Evolutionary conservation across 2,329 filamentous ascomycete species (phyloP).

Genomic region (Pseudogymnoascus sp.): DNA sequence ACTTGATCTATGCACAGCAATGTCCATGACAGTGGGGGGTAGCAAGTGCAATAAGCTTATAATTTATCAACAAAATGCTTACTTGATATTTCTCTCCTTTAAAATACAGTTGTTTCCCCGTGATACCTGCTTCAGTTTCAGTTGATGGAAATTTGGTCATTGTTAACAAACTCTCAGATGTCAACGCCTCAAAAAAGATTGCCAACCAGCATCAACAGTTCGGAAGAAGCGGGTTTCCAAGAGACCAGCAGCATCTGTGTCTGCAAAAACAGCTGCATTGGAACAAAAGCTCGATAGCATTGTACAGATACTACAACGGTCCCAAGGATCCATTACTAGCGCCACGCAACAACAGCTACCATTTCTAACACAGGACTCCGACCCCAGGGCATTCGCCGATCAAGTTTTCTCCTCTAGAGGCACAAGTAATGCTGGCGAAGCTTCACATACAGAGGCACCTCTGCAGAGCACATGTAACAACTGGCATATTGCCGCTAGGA

Average conservation of each 20-base stretch:
- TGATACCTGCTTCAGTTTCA: not conserved
- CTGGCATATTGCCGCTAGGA: not conserved
- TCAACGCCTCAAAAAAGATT: slow-evolving; percentile 15
- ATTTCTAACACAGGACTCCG: not conserved
- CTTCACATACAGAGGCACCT: not conserved
- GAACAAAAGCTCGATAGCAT: slow-evolving; percentile 18
- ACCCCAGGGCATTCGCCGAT: not conserved
- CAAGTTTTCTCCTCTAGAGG: not conserved
- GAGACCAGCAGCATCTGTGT: slow-evolving; percentile 11
- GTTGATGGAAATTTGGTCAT: not conserved
- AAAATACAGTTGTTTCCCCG: not conserved
- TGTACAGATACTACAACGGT: slow-evolving; percentile 17
- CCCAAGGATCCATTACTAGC: not conserved
- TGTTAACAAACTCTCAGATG: slow-evolving; percentile 12
- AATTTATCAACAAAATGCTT: not conserved
- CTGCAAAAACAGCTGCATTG: slow-evolving; percentile 16
- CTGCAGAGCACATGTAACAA: too few relatives aligned
- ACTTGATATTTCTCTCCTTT: not conserved
- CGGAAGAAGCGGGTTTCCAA: slow-evolving; percentile 13
- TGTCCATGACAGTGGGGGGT: not conserved
- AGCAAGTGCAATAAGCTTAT: not conserved
- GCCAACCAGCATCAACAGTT: slow-evolving; percentile 12
- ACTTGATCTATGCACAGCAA: not conserved
- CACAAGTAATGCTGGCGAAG: not conserved
- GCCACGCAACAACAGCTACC: not conserved